Conservation (phyloP, 495 filamentous ascomycete species). For the Recurvomyces mirabilis region DNA sequence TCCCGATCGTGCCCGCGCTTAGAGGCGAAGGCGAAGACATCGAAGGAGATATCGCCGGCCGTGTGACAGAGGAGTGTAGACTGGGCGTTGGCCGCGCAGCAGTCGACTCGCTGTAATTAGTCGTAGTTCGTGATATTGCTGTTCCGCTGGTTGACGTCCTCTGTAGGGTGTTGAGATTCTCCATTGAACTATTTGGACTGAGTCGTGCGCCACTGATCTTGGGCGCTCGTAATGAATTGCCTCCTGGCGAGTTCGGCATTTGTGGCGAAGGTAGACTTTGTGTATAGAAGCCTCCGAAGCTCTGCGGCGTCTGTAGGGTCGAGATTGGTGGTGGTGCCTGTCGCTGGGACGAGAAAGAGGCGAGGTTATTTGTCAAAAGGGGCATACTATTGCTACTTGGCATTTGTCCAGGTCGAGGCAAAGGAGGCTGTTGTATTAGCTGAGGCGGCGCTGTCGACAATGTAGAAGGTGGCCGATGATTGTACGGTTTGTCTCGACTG, state of each 20-base stretch:
- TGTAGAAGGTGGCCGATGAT: background rate
- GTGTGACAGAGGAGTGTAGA: too few relatives aligned
- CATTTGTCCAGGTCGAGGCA: background rate
- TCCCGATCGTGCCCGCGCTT: conserved; percentile 15
- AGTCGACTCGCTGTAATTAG: background rate
- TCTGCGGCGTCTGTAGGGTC: background rate
- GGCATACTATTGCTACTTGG: conserved; percentile 10
- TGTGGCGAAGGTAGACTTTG: background rate
- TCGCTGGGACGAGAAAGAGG: background rate
- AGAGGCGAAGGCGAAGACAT: conserved; percentile 1
- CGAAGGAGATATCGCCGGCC: background rate
- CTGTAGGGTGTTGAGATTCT: conserved; percentile 6
- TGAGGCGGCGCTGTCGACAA: background rate
- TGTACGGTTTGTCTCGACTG: conserved; percentile 15
- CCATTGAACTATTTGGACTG: conserved; percentile 9
- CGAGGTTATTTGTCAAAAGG: background rate
- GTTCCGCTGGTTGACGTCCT: conserved; percentile 2
- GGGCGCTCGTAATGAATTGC: conserved; percentile 5
- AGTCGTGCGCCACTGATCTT: conserved; percentile 10
- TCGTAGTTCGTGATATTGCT: background rate
- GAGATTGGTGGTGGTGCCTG: background rate
- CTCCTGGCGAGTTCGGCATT: background rate
- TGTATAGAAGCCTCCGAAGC: background rate
- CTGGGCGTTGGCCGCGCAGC: too few relatives aligned
- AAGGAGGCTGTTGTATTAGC: background rate